Evolutionary conservation across 2,329 filamentous ascomycete genomes (phyloP).

Genomic region (Cladosporium sp.): DNA sequence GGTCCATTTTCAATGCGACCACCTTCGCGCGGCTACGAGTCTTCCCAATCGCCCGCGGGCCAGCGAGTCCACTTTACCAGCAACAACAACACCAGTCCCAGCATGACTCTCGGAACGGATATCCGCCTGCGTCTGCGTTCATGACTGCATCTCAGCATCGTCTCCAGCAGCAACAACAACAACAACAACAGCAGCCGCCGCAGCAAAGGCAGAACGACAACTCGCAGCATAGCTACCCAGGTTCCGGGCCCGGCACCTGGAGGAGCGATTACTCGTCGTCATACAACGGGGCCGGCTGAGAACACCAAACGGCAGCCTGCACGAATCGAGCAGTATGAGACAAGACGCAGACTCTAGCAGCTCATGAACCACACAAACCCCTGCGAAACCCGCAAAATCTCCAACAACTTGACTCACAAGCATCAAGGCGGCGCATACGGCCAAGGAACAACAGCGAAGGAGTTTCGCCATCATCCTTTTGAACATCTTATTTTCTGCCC

Average conservation of each 20-base stretch:
- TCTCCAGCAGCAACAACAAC: conserved; percentile 1
- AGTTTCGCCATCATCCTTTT: too few species aligned
- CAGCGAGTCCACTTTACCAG: background rate
- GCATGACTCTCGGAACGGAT: background rate
- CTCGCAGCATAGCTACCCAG: background rate
- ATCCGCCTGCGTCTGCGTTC: too few species aligned
- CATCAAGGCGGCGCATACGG: too few species aligned
- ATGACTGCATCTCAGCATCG: background rate
- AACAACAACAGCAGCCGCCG: too few species aligned
- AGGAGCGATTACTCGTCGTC: background rate
- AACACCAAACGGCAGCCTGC: too few species aligned
- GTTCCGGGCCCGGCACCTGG: background rate
- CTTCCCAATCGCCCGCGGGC: conserved; percentile 6
- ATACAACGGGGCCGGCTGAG: background rate
- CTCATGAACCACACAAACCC: too few species aligned
- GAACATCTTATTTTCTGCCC: too few species aligned
- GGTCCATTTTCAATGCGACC: conserved; percentile 8
- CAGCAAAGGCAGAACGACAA: background rate
- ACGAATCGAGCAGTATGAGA: too few species aligned
- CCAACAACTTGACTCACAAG: too few species aligned
- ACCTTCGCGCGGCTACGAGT: background rate
- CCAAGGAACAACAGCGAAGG: too few species aligned
- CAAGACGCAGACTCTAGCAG: too few species aligned
- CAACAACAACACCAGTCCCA: background rate
- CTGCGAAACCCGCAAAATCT: too few species aligned